Conservation (phyloP, 2,329 filamentous ascomycete genomes). For the Fusarium buharicum region DNA sequence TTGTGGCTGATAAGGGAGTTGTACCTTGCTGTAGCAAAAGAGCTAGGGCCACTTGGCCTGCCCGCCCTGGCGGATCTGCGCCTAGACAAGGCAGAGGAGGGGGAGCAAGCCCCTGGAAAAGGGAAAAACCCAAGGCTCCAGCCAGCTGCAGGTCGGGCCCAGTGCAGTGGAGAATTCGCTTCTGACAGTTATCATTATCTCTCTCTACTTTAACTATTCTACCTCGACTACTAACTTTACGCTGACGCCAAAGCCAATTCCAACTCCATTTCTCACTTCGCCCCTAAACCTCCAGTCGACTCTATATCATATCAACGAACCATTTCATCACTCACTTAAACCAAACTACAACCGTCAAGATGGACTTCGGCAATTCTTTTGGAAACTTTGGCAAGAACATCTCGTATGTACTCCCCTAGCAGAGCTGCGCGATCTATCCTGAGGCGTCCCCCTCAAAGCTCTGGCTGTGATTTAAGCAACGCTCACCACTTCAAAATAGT, state of each 20-base stretch:
- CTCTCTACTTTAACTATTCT: constrained; percentile 15
- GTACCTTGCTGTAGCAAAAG: constrained; percentile 24
- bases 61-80: constrained; percentile 32
- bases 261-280: constrained; percentile 30
- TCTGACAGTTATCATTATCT: constrained; percentile 48
- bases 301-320: constrained; percentile 6
- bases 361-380: constrained; percentile 71
- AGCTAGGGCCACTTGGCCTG: constrained; percentile 40
- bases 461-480: constrained; percentile 22
- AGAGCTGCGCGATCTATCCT: constrained; percentile 23
- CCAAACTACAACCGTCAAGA: constrained; percentile 46
- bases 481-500: constrained; percentile 48
- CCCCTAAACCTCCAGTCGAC: constrained; percentile 25
- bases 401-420: constrained; percentile 55
- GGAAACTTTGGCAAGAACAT: constrained; percentile 67
- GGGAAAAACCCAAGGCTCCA: constrained; percentile 34
- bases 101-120: constrained; percentile 42
- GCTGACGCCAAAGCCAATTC: constrained; percentile 38
- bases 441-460: constrained; percentile 13
- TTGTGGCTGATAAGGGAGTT: constrained; percentile 13
- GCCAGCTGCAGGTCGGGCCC: constrained; percentile 8
- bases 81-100: constrained; percentile 15
- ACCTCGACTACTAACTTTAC: constrained; percentile 26
- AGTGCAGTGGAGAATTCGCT: constrained; percentile 43
- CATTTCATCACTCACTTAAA: constrained; percentile 10